A percentile compares a stretch with the other conserved stretches of the same genome.
These are phyloP conservation scores for Neurospora sp. DNA, from an alignment of 495 filamentous ascomycete species.

Conservation along the genomic window DNA sequence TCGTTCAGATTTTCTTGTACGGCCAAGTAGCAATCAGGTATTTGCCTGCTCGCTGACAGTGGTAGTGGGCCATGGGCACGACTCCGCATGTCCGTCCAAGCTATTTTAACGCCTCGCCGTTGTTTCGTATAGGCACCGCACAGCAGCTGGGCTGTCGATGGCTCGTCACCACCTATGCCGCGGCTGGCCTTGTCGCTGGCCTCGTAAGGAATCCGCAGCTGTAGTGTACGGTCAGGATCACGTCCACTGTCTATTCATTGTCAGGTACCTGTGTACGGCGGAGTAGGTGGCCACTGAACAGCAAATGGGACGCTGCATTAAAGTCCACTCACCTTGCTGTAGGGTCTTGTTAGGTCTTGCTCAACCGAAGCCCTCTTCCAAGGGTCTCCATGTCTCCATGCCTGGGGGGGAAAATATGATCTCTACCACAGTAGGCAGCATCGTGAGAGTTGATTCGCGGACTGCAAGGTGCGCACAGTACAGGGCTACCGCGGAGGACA, in stretches of 20 bases:
- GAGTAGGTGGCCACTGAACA: background rate
- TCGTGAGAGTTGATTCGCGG: background rate
- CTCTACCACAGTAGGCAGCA: background rate
- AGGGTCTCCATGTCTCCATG: background rate
- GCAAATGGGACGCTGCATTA: background rate
- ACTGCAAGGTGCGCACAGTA: background rate
- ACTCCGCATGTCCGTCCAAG: conserved; percentile 3
- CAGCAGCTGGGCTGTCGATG: conserved; percentile 1
- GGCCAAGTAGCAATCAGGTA: conserved; percentile 7
- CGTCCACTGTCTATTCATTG: conserved; percentile 1
- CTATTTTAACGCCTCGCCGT: conserved; percentile 5
- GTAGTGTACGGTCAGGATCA: background rate
- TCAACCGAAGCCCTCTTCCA: background rate
- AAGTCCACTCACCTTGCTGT: background rate
- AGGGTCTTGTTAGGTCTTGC: background rate
- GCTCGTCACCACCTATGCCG: conserved; percentile 7
- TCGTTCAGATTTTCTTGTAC: conserved; percentile 3
- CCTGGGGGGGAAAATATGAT: background rate
- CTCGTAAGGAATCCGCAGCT: background rate
- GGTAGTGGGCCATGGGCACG: background rate
- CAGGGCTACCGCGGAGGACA: background rate
- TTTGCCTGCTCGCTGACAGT: background rate
- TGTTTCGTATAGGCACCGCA: background rate
- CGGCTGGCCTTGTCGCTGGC: background rate
- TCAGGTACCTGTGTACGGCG: background rate